A percentile compares a stretch with the other conserved stretches of the same genome.
These are phyloP conservation scores for Zymoseptoria pseudotritici DNA, from an alignment of 2,329 filamentous ascomycete genomes.

Conservation along the genomic window DNA sequence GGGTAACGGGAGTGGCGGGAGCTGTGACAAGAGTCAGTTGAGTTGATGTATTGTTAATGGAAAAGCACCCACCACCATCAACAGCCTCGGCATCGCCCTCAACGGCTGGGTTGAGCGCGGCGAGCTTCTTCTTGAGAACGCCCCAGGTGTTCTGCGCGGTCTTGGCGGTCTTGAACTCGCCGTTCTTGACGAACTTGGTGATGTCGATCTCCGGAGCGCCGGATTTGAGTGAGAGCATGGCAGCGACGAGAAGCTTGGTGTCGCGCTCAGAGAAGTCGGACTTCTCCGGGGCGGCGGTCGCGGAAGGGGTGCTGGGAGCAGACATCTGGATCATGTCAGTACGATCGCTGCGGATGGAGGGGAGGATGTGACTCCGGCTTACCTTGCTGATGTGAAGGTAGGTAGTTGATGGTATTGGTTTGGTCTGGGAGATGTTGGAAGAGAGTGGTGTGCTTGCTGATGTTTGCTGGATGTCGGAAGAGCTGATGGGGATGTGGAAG, in stretches of 20 bases:
- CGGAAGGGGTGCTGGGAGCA: slow-evolving; percentile 3
- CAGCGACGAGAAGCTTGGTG: slow-evolving; percentile 25
- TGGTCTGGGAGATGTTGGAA: background rate
- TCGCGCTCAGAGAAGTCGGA: slow-evolving; percentile 24
- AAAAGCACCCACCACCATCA: slow-evolving; percentile 10
- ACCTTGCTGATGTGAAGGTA: background rate
- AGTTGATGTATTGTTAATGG: background rate
- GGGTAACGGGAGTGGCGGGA: slow-evolving; percentile 5
- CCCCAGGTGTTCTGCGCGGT: slow-evolving; percentile 30
- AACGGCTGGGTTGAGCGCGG: slow-evolving; percentile 7
- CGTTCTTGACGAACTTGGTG: slow-evolving; percentile 20
- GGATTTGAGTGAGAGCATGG: slow-evolving; percentile 25
- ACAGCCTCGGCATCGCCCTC: slow-evolving; percentile 11
- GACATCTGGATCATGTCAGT: slow-evolving; percentile 8
- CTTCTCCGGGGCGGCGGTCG: slow-evolving; percentile 3
- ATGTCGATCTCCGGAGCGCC: slow-evolving; percentile 30
- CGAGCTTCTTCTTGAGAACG: slow-evolving; percentile 29
- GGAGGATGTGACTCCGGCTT: background rate
- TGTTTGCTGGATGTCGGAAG: background rate
- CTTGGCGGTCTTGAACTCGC: slow-evolving; percentile 27
- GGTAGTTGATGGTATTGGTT: background rate
- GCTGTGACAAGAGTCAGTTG: slow-evolving; percentile 2
- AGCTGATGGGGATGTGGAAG: slow-evolving; percentile 2
- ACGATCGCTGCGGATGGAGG: background rate
- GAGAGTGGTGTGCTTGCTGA: background rate